Base-by-base conservation (phyloP, 345 rosid species). In the Lepidium didymum region DNA sequence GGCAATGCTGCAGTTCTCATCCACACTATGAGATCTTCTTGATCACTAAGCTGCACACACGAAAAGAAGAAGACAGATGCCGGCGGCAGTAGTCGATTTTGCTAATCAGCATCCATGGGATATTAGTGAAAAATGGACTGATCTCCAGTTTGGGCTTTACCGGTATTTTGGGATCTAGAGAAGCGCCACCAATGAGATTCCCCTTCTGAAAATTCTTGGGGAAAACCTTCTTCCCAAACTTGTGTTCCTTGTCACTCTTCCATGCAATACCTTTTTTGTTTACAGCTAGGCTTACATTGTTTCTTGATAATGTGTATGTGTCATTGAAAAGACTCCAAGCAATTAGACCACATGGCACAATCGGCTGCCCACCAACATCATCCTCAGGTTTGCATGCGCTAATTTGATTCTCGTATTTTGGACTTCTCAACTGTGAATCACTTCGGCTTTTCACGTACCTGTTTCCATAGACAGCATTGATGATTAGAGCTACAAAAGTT, bases 1-100 rank as follows among this genome's bases (percentile, higher is more conserved):
- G 97, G 99, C 75, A 91, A 82, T 9, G 99, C 99, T 68, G 99
- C 99, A n/a, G 99, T 94, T 77, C 97, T 85, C 99, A 94, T 94
- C 99, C 97, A 91, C 53, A 94, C 99, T 3, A 94, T 89, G 62
- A 94, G 97, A 78, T 87, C 85, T 75, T 94, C 99, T 64, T 94
- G 99, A 74, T 89, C 73, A 63, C 92, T 91, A 80, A 94, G 83
- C 97, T 91, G 86, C 60, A 70, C 46, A 62, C 55, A 33, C 4
- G 54, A 45, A 45, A 51, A 65, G 35, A 38, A 21, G 57, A 58
- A 59, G 55, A 57, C 31, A 38, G 25, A 65, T 37, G 54, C 31
- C 15, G 25, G 38, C 8, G 6, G 33, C 33, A 29, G 31, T 27
- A 27, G 53, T 13, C 52, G 25, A 45, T 27, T 27, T 35, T 42